phyloP scores from a whole-genome alignment of 345 rosid genomes.

The Salix arbutifolia region DNA sequence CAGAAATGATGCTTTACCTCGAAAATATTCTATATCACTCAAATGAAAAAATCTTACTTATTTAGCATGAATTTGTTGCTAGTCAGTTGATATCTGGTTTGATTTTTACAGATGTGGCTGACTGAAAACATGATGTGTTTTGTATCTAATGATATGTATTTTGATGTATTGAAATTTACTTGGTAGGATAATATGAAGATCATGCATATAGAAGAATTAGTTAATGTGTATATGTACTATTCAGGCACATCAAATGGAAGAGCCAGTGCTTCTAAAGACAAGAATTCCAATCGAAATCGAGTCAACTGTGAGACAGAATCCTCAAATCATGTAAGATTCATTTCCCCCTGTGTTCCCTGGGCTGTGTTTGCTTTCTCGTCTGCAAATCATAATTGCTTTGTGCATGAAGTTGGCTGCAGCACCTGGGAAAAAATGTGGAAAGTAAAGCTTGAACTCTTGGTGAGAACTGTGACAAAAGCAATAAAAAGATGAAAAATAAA shows the following conservation, averaged over 20 bases:
- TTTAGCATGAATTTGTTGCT: background rate
- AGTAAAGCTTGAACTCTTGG: background rate
- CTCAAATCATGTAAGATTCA: conserved; percentile 3
- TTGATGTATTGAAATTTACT: background rate
- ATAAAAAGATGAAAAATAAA: background rate
- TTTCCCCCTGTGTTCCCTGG: background rate
- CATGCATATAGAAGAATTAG: background rate
- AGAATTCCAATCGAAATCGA: conserved; percentile 6
- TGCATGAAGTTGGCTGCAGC: background rate
- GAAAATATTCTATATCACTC: background rate
- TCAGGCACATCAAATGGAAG: conserved; percentile 15
- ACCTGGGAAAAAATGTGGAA: background rate
- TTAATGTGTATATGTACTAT: background rate
- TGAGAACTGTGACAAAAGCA: background rate
- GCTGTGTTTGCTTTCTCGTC: background rate
- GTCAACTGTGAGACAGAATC: conserved; percentile 4
- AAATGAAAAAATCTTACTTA: no score
- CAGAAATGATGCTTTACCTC: background rate
- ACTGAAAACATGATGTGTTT: background rate
- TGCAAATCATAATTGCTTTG: background rate
- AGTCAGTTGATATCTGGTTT: background rate
- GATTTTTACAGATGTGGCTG: background rate
- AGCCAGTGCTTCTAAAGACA: conserved; percentile 20
- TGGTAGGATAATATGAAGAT: background rate
- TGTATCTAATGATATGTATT: background rate